Conservation (phyloP, 192 early-diverging fungal genomes). For the Coemansia pectinata region DNA sequence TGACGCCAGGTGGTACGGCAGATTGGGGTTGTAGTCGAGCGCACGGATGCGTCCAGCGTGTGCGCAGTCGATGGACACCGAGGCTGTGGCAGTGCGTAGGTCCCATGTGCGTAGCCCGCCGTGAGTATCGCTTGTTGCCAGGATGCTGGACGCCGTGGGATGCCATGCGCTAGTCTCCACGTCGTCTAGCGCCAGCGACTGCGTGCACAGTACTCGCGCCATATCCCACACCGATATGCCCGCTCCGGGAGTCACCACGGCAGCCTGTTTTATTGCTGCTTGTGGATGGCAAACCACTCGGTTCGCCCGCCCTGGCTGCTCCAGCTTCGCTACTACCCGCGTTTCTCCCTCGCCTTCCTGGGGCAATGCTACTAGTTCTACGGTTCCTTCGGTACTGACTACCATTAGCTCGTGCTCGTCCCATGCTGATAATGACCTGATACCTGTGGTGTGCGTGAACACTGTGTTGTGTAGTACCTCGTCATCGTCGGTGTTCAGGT, state of each 20-base stretch:
- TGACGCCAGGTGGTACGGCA: slow-evolving; percentile 79
- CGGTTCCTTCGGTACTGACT: slow-evolving; percentile 6
- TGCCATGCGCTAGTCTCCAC: slow-evolving; percentile 37
- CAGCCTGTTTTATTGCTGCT: slow-evolving; percentile 7
- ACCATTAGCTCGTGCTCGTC: slow-evolving; percentile 21
- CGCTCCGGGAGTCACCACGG: slow-evolving; percentile 12
- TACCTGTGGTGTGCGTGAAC: slow-evolving; percentile 22
- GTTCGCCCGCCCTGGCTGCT: slow-evolving; percentile 4
- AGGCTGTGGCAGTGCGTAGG: slow-evolving; percentile 56
- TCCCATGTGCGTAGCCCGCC: slow-evolving; percentile 69
- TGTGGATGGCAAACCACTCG: slow-evolving; percentile 16
- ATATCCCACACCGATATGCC: slow-evolving; percentile 25
- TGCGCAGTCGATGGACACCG: slow-evolving; percentile 55
- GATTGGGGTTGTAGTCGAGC: slow-evolving; percentile 87
- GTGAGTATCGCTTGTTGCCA: slow-evolving; percentile 58
- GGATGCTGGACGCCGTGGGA: slow-evolving; percentile 11
- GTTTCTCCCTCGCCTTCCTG: background rate
- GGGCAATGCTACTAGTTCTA: slow-evolving; percentile 19
- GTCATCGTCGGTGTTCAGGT: slow-evolving; percentile 38
- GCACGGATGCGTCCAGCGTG: slow-evolving; percentile 73
- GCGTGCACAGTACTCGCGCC: background rate
- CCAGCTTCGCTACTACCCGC: background rate
- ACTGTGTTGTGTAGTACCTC: slow-evolving; percentile 16
- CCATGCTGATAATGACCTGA: slow-evolving; percentile 35
- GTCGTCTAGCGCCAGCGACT: slow-evolving; percentile 23